Evolutionary conservation across 1,139 yeast genomes (phyloP).

Genomic region (Casaregolazyma suthepensis): DNA sequence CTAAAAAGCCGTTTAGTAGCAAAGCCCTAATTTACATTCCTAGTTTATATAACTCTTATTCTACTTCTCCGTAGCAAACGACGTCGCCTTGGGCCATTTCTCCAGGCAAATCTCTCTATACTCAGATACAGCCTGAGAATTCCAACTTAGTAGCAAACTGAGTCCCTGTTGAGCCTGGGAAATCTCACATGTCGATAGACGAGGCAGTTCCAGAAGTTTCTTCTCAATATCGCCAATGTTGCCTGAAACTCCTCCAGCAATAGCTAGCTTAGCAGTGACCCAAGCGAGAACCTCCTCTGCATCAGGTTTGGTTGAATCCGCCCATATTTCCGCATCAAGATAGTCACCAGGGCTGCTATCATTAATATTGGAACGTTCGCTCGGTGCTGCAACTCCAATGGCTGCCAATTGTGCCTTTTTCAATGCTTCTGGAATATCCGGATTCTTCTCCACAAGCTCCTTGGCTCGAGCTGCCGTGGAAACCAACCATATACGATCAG

Average conservation of each 20-base stretch:
- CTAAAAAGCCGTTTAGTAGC: background rate
- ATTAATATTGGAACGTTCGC: slow-evolving; percentile 12
- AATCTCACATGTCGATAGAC: background rate
- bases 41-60: background rate
- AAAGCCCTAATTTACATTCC: background rate
- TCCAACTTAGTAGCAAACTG: slow-evolving; percentile 13
- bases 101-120: slow-evolving; percentile 11
- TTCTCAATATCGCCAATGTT: slow-evolving; percentile 11
- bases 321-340: slow-evolving; percentile 6
- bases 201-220: slow-evolving; percentile 9
- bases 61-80: background rate
- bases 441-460: slow-evolving; percentile 24
- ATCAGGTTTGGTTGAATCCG: slow-evolving; percentile 3
- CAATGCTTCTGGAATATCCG: slow-evolving; percentile 27
- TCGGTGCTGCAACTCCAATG: slow-evolving; percentile 25
- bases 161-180: slow-evolving; percentile 10
- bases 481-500: slow-evolving; percentile 25
- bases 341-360: slow-evolving; percentile 6
- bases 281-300: slow-evolving; percentile 15
- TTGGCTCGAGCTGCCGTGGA: slow-evolving; percentile 26
- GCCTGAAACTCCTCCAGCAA: slow-evolving; percentile 12
- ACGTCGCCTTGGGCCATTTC: background rate
- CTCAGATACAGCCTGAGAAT: slow-evolving; percentile 16
- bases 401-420: slow-evolving; percentile 29
- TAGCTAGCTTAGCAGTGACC: slow-evolving; percentile 18